Evolutionary conservation across 768 basidiomycete genomes (phyloP).

Genomic region (Tulasnella sp.): DNA sequence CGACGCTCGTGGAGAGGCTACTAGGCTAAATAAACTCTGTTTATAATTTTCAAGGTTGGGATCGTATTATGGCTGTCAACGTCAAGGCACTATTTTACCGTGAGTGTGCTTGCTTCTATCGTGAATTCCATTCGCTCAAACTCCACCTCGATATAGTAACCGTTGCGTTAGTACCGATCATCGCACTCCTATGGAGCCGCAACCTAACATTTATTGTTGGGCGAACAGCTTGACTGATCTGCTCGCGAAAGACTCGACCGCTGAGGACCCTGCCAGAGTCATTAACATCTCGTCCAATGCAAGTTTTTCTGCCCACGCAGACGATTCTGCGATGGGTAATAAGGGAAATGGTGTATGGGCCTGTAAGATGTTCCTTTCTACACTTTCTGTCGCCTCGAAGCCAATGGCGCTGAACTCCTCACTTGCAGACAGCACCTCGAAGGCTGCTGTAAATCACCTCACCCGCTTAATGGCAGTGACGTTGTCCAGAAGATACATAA

Average conservation of each 20-base stretch:
- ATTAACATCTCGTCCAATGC: slow-evolving; percentile 79
- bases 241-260: slow-evolving; percentile 58
- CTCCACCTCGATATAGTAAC: not conserved
- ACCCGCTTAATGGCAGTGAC: slow-evolving; percentile 68
- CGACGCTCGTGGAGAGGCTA: too few species aligned
- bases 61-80: slow-evolving; percentile 74
- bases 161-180: not conserved
- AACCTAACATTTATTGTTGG: not conserved
- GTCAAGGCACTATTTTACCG: slow-evolving; percentile 83
- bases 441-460: slow-evolving; percentile 81
- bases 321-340: slow-evolving; percentile 47
- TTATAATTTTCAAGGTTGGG: slow-evolving; percentile 54
- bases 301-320: slow-evolving; percentile 51
- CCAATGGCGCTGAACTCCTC: not conserved
- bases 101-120: slow-evolving; percentile 38
- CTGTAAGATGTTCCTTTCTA: slow-evolving; percentile 50
- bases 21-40: not conserved
- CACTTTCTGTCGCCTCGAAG: not conserved
- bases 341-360: slow-evolving; percentile 68
- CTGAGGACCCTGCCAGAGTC: slow-evolving; percentile 64
- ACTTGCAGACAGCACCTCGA: slow-evolving; percentile 65
- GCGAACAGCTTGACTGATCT: slow-evolving; percentile 51
- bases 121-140: not conserved
- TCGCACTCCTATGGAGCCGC: not conserved
- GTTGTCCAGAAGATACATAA: slow-evolving; percentile 56